A percentile compares a stretch with the other conserved stretches of the same genome.
Evolutionary conservation across 805 yeast species (phyloP).

Genomic region (Metschnikowia vanudenii): DNA sequence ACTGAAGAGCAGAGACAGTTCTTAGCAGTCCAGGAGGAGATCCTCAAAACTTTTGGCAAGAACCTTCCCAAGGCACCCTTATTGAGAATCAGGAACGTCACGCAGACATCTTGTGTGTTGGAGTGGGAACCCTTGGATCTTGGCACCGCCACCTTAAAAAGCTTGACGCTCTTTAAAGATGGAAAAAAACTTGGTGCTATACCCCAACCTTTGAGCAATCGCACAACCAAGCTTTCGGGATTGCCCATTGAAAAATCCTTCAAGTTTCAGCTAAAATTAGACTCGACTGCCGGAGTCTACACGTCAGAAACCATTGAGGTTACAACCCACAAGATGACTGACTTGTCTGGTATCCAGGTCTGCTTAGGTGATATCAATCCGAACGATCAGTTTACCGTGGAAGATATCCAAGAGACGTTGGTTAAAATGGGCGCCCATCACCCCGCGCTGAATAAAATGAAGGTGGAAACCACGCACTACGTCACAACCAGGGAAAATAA

Average conservation of each 20-base stretch:
- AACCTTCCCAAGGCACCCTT: slow-evolving; percentile 70
- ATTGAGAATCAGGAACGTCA: slow-evolving; percentile 68
- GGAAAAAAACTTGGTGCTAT: slow-evolving; percentile 72
- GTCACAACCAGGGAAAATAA: slow-evolving; percentile 61
- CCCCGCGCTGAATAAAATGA: slow-evolving; percentile 69
- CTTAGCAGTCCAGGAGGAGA: slow-evolving; percentile 65
- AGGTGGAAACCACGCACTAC: slow-evolving; percentile 92
- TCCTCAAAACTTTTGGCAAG: slow-evolving; percentile 69
- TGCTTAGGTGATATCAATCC: slow-evolving; percentile 80
- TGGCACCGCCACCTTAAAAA: slow-evolving; percentile 78
- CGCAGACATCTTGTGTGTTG: slow-evolving; percentile 92
- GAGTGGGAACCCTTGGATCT: slow-evolving; percentile 89
- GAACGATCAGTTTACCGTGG: slow-evolving; percentile 41
- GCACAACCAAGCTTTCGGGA: slow-evolving; percentile 86
- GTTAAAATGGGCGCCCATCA: slow-evolving; percentile 71
- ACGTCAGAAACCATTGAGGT: slow-evolving; percentile 65
- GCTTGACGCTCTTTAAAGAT: slow-evolving; percentile 75
- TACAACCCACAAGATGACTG: slow-evolving; percentile 94
- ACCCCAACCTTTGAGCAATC: slow-evolving; percentile 76
- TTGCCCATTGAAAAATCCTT: slow-evolving; percentile 82
- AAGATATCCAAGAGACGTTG: slow-evolving; percentile 63
- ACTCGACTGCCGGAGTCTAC: slow-evolving; percentile 87
- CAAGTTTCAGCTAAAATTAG: slow-evolving; percentile 73
- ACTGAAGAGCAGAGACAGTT: slow-evolving; percentile 56
- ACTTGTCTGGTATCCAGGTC: slow-evolving; percentile 85